phyloP scores from a whole-genome alignment of 371 early-diverging fungal genomes.

The Umbelopsis sp. region DNA sequence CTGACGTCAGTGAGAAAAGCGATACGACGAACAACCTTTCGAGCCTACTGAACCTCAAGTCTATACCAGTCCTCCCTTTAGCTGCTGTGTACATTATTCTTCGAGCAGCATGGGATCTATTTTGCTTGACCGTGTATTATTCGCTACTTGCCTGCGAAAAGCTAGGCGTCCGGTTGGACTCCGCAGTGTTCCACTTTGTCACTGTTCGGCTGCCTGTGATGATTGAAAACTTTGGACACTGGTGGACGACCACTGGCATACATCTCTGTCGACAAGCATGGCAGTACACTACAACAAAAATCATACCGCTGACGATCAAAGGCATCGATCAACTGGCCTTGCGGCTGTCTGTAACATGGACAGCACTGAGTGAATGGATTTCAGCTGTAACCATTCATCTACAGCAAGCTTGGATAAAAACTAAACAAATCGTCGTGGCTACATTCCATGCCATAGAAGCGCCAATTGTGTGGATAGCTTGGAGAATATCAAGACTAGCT shows the following conservation, averaged over 20 bases:
- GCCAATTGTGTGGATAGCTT: neutral
- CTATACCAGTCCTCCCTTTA: slow-evolving; percentile 5
- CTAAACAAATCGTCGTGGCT: neutral
- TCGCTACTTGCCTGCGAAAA: neutral
- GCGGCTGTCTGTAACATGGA: neutral
- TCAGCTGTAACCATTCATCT: neutral
- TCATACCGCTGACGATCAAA: neutral
- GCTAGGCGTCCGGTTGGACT: neutral
- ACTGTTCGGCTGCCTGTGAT: slow-evolving; percentile 2
- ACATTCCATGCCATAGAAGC: neutral
- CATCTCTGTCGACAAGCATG: neutral
- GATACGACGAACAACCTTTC: slow-evolving; percentile 2
- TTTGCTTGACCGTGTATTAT: slow-evolving; percentile 10
- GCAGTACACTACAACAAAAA: neutral
- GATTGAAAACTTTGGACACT: neutral
- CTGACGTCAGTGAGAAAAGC: neutral
- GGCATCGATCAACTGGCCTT: slow-evolving; percentile 1
- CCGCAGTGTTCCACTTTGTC: slow-evolving; percentile 5
- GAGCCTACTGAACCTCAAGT: neutral
- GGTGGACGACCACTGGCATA: neutral
- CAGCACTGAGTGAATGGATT: neutral
- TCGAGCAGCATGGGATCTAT: slow-evolving; percentile 10
- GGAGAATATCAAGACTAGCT: neutral
- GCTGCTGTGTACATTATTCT: slow-evolving; percentile 1
- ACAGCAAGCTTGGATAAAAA: neutral